Evolutionary conservation across 306 rosid species (phyloP).

Genomic region (Luffa acutangula): DNA sequence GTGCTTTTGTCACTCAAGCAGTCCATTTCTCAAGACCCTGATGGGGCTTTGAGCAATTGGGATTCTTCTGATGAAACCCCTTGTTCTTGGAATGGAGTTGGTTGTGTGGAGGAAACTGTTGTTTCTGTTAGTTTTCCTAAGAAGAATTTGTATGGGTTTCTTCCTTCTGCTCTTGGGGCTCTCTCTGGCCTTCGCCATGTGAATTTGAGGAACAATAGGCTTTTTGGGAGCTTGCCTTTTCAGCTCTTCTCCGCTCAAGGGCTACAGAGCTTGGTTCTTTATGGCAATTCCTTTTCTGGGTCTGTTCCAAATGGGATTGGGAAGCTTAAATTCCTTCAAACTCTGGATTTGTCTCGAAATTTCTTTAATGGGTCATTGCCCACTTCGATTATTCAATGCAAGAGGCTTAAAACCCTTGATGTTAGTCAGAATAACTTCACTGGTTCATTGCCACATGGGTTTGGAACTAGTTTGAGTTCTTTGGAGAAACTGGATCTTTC

Average conservation of each 20-base stretch:
- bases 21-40: constrained; percentile 52
- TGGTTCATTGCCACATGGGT: constrained; percentile 58
- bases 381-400: constrained; percentile 51
- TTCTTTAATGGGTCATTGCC: constrained; percentile 69
- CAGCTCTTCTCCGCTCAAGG: constrained; percentile 67
- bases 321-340: constrained; percentile 67
- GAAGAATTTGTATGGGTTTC: constrained; percentile 60
- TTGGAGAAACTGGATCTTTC: constrained; percentile 73
- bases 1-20: constrained; percentile 63
- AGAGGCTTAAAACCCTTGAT: constrained; percentile 60
- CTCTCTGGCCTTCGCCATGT: constrained; percentile 78
- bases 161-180: constrained; percentile 66
- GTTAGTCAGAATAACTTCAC: constrained; percentile 69
- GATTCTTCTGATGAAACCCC: constrained; percentile 65
- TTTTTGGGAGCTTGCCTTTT: constrained; percentile 55
- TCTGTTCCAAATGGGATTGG: constrained; percentile 67
- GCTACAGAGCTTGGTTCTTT: constrained; percentile 84
- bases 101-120: constrained; percentile 63
- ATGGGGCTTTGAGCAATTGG: constrained; percentile 67
- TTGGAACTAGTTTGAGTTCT: constrained; percentile 54
- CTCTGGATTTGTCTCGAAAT: constrained; percentile 79
- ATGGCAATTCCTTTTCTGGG: constrained; percentile 92
- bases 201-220: constrained; percentile 73
- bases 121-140: constrained; percentile 67
- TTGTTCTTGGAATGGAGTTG: constrained; percentile 87